Base-by-base conservation (phyloP, 495 filamentous ascomycete species). In the Penicillium angulare region DNA sequence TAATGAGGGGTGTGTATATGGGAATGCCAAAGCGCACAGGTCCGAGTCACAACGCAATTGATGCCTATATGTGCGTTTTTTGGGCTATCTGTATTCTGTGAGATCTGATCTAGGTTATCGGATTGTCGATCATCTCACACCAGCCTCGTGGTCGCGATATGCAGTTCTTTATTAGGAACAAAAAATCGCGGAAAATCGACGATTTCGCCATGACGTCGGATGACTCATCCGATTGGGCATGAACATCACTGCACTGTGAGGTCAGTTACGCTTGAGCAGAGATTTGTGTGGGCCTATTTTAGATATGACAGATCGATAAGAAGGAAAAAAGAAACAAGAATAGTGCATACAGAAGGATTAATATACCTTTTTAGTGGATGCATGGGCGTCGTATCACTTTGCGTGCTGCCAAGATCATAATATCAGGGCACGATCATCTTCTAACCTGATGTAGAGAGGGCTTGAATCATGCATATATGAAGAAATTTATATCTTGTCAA, bases 191-290 rank as follows among this genome's bases (percentile, higher is more conserved):
- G 12, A 31, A 31, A 31, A 31, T 31, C 27, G 12, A 10, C 31
- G 45, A 26, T 29, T 29, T 21, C n/a, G 44, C 50, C 56, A 65
- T 65, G 62, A 65, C 62, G 62, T 65, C 51, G 59, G 52, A 63
- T 65, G 59, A 65, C 50, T 65, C 62, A 65, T 39, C 62, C 3
- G 22, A 10, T 22, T 26, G 20, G 42, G 43, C 43, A 13, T 17
- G 38, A 13, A 22, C 38, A 18, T 9, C 27, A 27, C 23, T 32
- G 43, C 43, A 34, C 20, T 12, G 34, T 46, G 43, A 46, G 27
- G 34, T 46, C 43, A 46, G 27, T 21, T 5, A 31, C 8, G 13
- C 27, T 2, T 31, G 13, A 6, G 27, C 8, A 12, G 27, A 6
- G 27, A 31, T 12, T 31, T 7, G 27, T 2, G 13, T 31, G 13